Evolutionary conservation across 192 early-diverging fungal genomes (phyloP).

Genomic region (Pecoramyces ruminantium): DNA sequence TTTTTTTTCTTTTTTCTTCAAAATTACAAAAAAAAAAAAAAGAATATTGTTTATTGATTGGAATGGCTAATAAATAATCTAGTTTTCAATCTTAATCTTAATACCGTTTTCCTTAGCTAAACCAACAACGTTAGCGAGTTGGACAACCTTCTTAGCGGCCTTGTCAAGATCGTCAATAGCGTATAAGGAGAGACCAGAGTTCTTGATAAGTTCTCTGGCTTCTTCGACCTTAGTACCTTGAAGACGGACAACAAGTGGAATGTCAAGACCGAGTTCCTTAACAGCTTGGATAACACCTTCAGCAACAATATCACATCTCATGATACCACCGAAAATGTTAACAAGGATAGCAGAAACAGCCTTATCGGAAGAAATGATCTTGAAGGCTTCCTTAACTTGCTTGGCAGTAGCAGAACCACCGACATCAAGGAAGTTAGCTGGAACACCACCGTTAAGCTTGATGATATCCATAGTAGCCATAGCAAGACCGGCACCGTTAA

Average conservation of each 20-base stretch:
- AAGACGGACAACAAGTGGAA: slow-evolving; percentile 93
- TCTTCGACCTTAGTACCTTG: slow-evolving; percentile 77
- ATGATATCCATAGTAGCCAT: slow-evolving; percentile 99
- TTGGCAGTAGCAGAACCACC: slow-evolving; percentile 89
- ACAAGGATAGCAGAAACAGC: slow-evolving; percentile 83
- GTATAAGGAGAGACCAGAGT: slow-evolving; percentile 83
- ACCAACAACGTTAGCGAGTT: slow-evolving; percentile 59
- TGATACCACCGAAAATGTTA: slow-evolving; percentile 99
- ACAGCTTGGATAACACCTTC: slow-evolving; percentile 94
- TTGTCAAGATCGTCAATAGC: slow-evolving; percentile 88
- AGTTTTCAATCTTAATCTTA: neutral
- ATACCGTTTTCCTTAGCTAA: slow-evolving; percentile 2
- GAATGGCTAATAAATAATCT: neutral
- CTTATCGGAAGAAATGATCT: slow-evolving; percentile 94
- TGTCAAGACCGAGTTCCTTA: slow-evolving; percentile 70
- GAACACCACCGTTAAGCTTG: slow-evolving; percentile 94
- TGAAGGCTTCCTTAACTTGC: slow-evolving; percentile 96
- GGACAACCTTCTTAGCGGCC: slow-evolving; percentile 79
- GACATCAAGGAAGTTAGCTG: slow-evolving; percentile 98
- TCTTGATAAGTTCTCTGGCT: slow-evolving; percentile 80
- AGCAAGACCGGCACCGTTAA: slow-evolving; percentile 96
- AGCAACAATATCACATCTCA: slow-evolving; percentile 97
- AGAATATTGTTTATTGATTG: neutral
- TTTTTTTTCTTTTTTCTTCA: neutral
- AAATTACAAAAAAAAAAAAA: neutral